Conservation (phyloP, 495 filamentous ascomycete species). For the Penicillium verhagenii region DNA sequence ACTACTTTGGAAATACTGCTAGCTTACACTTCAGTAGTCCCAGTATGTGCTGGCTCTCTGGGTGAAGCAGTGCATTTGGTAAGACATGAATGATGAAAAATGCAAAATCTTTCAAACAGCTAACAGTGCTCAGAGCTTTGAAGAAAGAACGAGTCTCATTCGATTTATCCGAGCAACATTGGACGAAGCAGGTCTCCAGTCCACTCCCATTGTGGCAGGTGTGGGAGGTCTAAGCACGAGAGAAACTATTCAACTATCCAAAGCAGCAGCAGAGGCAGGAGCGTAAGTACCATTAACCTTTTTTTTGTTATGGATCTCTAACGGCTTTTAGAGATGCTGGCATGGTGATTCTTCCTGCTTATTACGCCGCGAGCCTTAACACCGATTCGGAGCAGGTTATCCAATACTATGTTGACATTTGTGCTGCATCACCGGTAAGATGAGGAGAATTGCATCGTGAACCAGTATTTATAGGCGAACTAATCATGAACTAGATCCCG, state of each 20-base stretch:
- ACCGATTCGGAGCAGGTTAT: slow-evolving; percentile 15
- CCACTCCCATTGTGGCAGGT: slow-evolving; percentile 21
- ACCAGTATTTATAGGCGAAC: background rate
- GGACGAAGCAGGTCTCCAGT: slow-evolving; percentile 17
- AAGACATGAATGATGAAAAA: background rate
- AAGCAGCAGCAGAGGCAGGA: slow-evolving; percentile 18
- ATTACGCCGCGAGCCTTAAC: slow-evolving; percentile 24
- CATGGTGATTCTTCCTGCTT: slow-evolving; percentile 25
- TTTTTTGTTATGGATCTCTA: background rate
- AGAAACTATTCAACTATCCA: slow-evolving; percentile 17
- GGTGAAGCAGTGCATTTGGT: slow-evolving; percentile 25
- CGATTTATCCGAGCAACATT: slow-evolving; percentile 19
- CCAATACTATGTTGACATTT: slow-evolving; percentile 24
- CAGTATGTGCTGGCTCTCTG: slow-evolving; percentile 23
- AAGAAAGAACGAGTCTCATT: slow-evolving; percentile 19
- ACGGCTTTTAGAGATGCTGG: slow-evolving; percentile 16
- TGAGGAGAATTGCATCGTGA: background rate
- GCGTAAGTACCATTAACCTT: slow-evolving; percentile 10
- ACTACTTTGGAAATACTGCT: background rate
- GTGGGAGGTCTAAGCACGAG: slow-evolving; percentile 21
- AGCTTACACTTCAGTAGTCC: slow-evolving; percentile 8
- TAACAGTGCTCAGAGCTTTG: slow-evolving; percentile 10
- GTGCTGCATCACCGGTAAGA: slow-evolving; percentile 20
- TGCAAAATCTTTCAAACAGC: background rate
- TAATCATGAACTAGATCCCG: slow-evolving; percentile 14